Percentiles rank a stretch among this genome's conserved stretches.
Conservation (phyloP, 257 asterid species). For the Salvia hispanica region DNA sequence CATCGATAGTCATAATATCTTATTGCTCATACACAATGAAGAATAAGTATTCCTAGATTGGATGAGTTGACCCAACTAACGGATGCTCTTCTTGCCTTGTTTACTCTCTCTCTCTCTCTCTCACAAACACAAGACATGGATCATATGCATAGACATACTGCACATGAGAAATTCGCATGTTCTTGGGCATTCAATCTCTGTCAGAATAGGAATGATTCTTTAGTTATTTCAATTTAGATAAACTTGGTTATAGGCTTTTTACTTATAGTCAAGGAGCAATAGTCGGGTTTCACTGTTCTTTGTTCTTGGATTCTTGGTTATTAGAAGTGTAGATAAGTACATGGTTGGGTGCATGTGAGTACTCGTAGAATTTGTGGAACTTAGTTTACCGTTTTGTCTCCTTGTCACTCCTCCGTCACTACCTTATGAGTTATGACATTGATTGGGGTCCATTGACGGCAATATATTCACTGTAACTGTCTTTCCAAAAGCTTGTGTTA, state of each 20-base stretch:
- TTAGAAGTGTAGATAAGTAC: not conserved
- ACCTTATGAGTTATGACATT: conserved; percentile 5
- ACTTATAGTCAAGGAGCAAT: conserved; percentile 5
- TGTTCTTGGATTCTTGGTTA: not conserved
- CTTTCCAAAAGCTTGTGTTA: not conserved
- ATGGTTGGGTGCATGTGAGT: not conserved
- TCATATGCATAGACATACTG: too few species aligned
- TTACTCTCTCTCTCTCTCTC: too few species aligned
- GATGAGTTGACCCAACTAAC: too few species aligned
- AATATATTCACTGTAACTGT: not conserved
- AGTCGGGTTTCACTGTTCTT: not conserved
- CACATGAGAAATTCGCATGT: not conserved
- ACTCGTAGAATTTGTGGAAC: not conserved
- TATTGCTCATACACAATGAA: too few species aligned
- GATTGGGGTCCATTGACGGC: not conserved
- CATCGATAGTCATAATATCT: too few species aligned
- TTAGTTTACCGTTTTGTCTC: not conserved
- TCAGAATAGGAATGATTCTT: not conserved
- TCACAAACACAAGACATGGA: too few species aligned
- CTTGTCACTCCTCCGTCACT: not conserved
- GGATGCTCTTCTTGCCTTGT: too few species aligned
- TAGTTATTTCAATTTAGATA: not conserved
- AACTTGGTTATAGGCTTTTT: not conserved
- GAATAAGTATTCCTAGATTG: too few species aligned
- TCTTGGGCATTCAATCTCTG: not conserved